phyloP scores from a whole-genome alignment of 163 green algal species.

The Scenedesmus sp. region DNA sequence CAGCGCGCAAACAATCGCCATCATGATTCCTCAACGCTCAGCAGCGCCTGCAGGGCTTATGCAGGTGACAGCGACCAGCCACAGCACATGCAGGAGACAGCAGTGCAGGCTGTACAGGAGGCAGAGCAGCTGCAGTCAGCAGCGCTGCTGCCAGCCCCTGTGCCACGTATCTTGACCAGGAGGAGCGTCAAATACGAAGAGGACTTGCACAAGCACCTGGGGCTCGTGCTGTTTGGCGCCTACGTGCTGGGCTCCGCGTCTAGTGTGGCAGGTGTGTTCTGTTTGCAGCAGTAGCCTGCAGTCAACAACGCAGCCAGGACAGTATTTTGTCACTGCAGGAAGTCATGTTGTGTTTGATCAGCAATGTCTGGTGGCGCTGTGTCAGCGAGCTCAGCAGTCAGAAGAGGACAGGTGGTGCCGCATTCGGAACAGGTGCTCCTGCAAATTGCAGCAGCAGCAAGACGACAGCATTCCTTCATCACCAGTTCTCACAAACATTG shows the following conservation, averaged over 20 bases:
- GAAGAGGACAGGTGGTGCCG: too few relatives aligned
- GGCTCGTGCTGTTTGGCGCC: conserved; percentile 64
- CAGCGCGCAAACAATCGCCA: neutral
- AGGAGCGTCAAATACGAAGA: neutral
- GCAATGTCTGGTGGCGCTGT: too few relatives aligned
- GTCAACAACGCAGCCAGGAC: too few relatives aligned
- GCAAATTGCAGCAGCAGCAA: too few relatives aligned
- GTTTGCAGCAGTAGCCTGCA: neutral
- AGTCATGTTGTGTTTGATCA: too few relatives aligned
- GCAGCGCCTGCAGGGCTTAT: neutral
- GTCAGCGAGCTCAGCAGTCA: too few relatives aligned
- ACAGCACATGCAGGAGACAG: neutral
- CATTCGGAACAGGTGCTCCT: too few relatives aligned
- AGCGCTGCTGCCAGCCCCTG: neutral
- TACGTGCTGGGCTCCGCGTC: conserved; percentile 62
- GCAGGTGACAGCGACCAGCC: neutral
- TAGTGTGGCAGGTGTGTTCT: conserved; percentile 64
- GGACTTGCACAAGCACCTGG: conserved; percentile 62
- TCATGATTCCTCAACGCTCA: neutral
- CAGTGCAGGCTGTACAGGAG: neutral
- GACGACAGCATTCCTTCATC: too few relatives aligned
- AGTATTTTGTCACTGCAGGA: too few relatives aligned
- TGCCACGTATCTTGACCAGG: conserved; percentile 13
- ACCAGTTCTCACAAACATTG: too few relatives aligned
- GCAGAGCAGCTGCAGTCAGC: neutral